Evolutionary conservation across 1,284 basidiomycete genomes (phyloP).

Genomic region (Ustilago hordei): DNA sequence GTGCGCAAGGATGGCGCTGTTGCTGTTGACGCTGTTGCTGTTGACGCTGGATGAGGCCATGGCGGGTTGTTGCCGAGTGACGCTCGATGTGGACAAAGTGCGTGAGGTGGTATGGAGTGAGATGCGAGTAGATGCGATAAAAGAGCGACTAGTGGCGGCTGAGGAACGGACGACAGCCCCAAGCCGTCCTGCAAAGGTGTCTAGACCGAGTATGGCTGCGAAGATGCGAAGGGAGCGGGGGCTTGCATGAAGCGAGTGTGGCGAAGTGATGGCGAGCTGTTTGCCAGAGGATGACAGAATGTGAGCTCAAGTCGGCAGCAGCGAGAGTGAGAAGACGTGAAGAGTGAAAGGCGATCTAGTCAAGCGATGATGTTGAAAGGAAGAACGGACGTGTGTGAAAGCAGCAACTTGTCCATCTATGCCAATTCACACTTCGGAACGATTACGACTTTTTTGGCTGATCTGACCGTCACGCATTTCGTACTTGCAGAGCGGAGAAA

Average conservation of each 20-base stretch:
- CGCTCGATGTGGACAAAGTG: background rate
- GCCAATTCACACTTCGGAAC: constrained; percentile 2
- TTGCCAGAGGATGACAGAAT: background rate
- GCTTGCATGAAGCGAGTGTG: background rate
- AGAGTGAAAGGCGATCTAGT: background rate
- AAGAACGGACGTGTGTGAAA: background rate
- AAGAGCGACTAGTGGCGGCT: constrained; percentile 10
- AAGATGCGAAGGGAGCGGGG: background rate
- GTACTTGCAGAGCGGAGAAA: constrained; percentile 1
- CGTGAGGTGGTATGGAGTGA: background rate
- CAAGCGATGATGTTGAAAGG: constrained; percentile 5
- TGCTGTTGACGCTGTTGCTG: constrained; percentile 37
- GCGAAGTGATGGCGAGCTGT: background rate
- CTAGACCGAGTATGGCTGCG: constrained; percentile 38
- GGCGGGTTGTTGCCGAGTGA: background rate
- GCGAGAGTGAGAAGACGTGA: background rate
- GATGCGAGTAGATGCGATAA: constrained; percentile 1
- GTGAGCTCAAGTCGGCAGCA: background rate
- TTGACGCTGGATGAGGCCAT: constrained; percentile 42
- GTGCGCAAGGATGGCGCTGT: constrained; percentile 48
- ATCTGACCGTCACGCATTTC: constrained; percentile 7
- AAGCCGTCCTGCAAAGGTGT: constrained; percentile 31
- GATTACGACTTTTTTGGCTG: constrained; percentile 1
- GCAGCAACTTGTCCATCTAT: constrained; percentile 6
- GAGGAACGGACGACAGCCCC: constrained; percentile 30